These are phyloP conservation scores for Lathyrus sativus DNA, from an alignment of 306 rosid species.

Conservation along the genomic window DNA sequence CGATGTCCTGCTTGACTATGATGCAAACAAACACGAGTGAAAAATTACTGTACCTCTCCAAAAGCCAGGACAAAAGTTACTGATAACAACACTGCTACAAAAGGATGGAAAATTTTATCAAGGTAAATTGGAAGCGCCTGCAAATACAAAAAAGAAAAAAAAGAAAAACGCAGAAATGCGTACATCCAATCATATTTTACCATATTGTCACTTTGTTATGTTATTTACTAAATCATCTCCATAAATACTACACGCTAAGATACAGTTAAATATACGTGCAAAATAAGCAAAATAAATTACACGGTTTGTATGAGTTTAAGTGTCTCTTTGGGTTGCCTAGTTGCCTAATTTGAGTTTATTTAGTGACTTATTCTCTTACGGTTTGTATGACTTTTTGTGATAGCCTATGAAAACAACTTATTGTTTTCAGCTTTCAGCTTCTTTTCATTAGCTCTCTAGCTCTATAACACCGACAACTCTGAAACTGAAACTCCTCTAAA, in stretches of 20 bases:
- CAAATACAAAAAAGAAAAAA: constrained; percentile 27
- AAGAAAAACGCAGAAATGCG: constrained; percentile 1
- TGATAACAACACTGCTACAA: constrained; percentile 75
- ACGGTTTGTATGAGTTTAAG: neutral
- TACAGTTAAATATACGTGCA: neutral
- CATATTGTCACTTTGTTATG: neutral
- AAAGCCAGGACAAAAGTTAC: constrained; percentile 88
- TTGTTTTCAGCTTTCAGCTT: neutral
- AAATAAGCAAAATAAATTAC: neutral
- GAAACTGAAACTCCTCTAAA: too few species aligned
- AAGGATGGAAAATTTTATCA: constrained; percentile 76
- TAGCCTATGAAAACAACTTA: neutral
- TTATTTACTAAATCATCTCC: neutral
- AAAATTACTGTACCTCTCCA: constrained; percentile 64
- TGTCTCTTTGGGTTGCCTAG: neutral
- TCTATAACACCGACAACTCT: too few species aligned
- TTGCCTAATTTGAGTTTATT: too few species aligned
- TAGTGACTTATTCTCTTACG: too few species aligned
- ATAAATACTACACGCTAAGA: neutral
- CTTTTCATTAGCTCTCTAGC: neutral
- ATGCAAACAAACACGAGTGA: constrained; percentile 2
- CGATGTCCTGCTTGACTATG: constrained; percentile 17
- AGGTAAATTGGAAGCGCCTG: constrained; percentile 93
- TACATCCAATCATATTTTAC: neutral
- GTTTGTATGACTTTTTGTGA: neutral